A percentile compares a stretch with the other conserved stretches of the same genome.
phyloP scores from a whole-genome alignment of 163 green algal genomes.

The Chlorella variabilis region DNA sequence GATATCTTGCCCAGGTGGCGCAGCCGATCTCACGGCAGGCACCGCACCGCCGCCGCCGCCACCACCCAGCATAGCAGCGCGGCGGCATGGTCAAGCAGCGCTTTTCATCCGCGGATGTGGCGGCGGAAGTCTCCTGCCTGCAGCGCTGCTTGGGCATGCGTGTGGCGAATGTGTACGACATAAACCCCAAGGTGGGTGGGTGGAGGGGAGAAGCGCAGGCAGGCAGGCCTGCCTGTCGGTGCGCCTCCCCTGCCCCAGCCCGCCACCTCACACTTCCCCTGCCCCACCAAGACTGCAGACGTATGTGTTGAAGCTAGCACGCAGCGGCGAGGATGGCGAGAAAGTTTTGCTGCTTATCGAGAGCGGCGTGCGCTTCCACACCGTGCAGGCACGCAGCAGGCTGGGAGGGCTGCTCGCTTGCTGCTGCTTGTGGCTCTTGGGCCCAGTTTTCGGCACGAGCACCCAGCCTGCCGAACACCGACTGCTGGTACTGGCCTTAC shows the following conservation, averaged over 20 bases:
- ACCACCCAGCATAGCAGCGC: no score
- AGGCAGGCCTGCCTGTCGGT: no score
- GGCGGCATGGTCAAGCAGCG: conserved; percentile 86
- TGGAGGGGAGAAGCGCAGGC: no score
- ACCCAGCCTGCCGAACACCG: no score
- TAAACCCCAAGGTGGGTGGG: conserved; percentile 84
- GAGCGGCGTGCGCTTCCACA: conserved; percentile 91
- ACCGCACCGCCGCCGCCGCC: no score
- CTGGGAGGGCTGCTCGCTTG: no score
- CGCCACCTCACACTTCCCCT: not conserved
- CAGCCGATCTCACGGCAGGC: no score
- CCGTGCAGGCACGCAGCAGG: conserved; percentile 40
- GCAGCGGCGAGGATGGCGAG: conserved; percentile 86
- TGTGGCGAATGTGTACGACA: conserved; percentile 95
- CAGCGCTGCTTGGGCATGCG: conserved; percentile 84
- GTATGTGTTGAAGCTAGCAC: conserved; percentile 92
- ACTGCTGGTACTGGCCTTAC: no score
- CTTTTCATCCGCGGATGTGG: conserved; percentile 92
- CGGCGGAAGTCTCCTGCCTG: conserved; percentile 89
- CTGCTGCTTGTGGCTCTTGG: no score
- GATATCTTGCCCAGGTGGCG: no score
- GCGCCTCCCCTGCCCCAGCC: not conserved
- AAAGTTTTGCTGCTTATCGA: conserved; percentile 95
- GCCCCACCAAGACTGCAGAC: conserved; percentile 63
- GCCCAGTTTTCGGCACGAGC: no score